Conservation (phyloP, 2,329 filamentous ascomycete genomes). For the Xylaria sp. region DNA sequence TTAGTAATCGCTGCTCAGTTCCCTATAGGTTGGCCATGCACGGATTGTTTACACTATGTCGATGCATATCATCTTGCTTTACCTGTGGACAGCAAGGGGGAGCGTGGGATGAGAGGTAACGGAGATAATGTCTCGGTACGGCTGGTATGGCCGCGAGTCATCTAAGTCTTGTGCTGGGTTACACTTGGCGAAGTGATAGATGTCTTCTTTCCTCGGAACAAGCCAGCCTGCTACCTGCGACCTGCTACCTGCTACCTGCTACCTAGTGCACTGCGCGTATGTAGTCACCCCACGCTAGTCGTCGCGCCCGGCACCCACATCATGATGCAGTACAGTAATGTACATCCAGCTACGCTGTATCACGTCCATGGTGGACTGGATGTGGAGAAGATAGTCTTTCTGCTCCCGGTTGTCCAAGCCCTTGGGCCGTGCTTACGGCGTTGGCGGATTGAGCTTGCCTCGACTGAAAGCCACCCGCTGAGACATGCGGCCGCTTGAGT, state of each 20-base stretch:
- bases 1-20: background rate
- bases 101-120: background rate
- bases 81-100: background rate
- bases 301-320: slow-evolving; percentile 4
- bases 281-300: slow-evolving; percentile 19
- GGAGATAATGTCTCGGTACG: background rate
- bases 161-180: background rate
- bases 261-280: background rate
- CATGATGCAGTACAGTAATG: slow-evolving; percentile 21
- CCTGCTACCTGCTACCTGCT: background rate
- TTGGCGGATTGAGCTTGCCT: slow-evolving; percentile 10
- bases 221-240: background rate
- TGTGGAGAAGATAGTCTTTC: slow-evolving; percentile 28
- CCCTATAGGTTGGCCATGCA: background rate
- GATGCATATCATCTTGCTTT: slow-evolving; percentile 20
- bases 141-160: background rate
- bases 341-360: slow-evolving; percentile 6
- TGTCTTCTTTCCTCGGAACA: background rate
- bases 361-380: slow-evolving; percentile 10
- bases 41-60: background rate
- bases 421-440: slow-evolving; percentile 16
- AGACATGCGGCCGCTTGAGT: slow-evolving; percentile 10
- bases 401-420: slow-evolving; percentile 23
- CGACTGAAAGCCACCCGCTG: slow-evolving; percentile 2
- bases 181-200: slow-evolving; percentile 5